Conservation (phyloP, 2,329 filamentous ascomycete genomes). For the Colletotrichum tamarilloi region DNA sequence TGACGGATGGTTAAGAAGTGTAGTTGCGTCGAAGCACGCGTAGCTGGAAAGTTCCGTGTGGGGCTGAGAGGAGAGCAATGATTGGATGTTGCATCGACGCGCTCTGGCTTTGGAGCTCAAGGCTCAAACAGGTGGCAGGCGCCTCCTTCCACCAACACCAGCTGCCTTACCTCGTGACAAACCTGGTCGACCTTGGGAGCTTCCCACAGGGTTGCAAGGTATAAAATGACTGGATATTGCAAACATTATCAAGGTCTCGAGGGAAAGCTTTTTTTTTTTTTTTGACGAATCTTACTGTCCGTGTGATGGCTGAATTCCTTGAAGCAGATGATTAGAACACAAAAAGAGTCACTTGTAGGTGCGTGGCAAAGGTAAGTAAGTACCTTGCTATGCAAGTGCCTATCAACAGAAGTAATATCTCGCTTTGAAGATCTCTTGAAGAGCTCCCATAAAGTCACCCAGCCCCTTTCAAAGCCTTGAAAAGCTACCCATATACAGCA, state of each 20-base stretch:
- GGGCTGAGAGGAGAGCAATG: neutral
- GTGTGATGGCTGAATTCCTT: too few species aligned
- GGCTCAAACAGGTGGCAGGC: neutral
- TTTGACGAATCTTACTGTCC: too few species aligned
- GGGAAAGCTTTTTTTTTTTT: too few species aligned
- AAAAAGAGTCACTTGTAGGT: too few species aligned
- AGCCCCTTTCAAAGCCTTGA: too few species aligned
- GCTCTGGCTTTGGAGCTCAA: neutral
- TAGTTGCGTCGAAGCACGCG: conserved; percentile 25
- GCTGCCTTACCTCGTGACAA: neutral
- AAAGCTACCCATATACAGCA: too few species aligned
- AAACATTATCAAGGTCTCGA: neutral
- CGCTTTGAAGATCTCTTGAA: too few species aligned
- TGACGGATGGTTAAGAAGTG: neutral
- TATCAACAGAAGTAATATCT: too few species aligned
- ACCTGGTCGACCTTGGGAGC: neutral
- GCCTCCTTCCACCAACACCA: neutral
- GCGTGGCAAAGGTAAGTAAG: too few species aligned
- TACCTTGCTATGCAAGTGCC: too few species aligned
- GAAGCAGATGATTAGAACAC: too few species aligned
- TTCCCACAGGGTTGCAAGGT: neutral
- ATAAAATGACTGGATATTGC: neutral
- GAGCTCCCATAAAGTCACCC: too few species aligned
- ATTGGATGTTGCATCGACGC: conserved; percentile 19
- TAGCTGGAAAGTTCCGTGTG: conserved; percentile 34